These are phyloP conservation scores for Cystofilobasidium macerans DNA, from an alignment of 768 basidiomycete genomes.

Conservation along the genomic window DNA sequence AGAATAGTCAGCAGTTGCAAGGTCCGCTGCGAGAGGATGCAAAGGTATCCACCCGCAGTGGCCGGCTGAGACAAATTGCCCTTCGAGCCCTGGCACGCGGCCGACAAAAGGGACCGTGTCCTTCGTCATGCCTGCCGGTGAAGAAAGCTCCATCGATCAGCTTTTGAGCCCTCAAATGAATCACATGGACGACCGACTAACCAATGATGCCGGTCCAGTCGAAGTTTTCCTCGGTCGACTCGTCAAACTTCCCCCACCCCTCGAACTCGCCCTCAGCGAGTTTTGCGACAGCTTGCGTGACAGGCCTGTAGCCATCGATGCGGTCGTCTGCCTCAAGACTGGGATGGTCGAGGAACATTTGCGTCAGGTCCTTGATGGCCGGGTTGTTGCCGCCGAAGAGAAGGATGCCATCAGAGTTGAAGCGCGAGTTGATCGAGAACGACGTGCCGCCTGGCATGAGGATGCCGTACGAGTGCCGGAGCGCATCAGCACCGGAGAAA, in stretches of 20 bases:
- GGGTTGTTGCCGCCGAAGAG: conserved; percentile 14
- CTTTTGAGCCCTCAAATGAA: not conserved
- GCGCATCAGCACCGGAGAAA: conserved; percentile 2
- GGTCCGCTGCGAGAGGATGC: not conserved
- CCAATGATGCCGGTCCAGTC: conserved; percentile 7
- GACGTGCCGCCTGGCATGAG: conserved; percentile 2
- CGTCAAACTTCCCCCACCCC: conserved; percentile 10
- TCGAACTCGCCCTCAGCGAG: not conserved
- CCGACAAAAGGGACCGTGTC: conserved; percentile 19
- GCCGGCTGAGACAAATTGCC: conserved; percentile 16
- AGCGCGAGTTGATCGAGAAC: conserved; percentile 10
- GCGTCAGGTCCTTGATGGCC: not conserved
- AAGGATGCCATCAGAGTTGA: not conserved
- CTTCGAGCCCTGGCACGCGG: not conserved
- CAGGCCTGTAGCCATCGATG: not conserved
- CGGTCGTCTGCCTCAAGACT: conserved; percentile 10
- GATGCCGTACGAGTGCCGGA: conserved; percentile 4
- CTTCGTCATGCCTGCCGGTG: conserved; percentile 3
- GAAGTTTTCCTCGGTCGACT: not conserved
- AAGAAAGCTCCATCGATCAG: not conserved
- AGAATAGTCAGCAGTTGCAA: not conserved
- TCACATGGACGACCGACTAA: not conserved
- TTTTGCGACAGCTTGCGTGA: not conserved
- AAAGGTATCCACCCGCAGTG: conserved; percentile 16
- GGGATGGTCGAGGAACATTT: not conserved